A percentile compares a stretch with the other conserved stretches of the same genome.
Evolutionary conservation across 1,284 basidiomycete species (phyloP).

Genomic region (Ustilago nuda): DNA sequence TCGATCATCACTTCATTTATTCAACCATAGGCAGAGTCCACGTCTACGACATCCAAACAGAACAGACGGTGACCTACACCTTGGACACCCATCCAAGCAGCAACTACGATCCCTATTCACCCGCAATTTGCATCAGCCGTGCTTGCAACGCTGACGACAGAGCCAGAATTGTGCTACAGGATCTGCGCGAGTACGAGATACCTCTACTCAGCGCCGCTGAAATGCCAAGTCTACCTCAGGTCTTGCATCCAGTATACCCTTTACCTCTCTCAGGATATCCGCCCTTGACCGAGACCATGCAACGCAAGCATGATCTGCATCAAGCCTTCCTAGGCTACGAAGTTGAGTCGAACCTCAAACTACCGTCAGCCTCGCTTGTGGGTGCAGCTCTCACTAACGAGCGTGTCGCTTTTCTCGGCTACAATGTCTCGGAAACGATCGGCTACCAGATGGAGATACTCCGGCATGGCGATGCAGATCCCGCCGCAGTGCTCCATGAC

Average conservation of each 20-base stretch:
- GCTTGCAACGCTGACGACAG: background rate
- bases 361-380: conserved; percentile 12
- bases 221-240: background rate
- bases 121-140: conserved; percentile 18
- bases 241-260: conserved; percentile 16
- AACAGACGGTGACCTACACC: background rate
- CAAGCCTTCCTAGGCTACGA: conserved; percentile 34
- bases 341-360: conserved; percentile 3
- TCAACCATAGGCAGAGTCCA: conserved; percentile 25
- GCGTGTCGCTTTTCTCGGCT: conserved; percentile 37
- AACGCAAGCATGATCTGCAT: conserved; percentile 29
- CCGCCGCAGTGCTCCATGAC: conserved; percentile 12
- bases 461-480: background rate
- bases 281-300: conserved; percentile 30
- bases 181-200: conserved; percentile 34
- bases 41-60: conserved; percentile 13
- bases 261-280: conserved; percentile 29
- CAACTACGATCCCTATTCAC: conserved; percentile 27
- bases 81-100: conserved; percentile 9
- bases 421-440: conserved; percentile 30
- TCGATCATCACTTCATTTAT: conserved; percentile 25
- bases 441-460: conserved; percentile 29
- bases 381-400: conserved; percentile 34
- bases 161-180: conserved; percentile 19
- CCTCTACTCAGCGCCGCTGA: background rate